phyloP scores from a whole-genome alignment of 2,329 filamentous ascomycete genomes.

The Fusarium sacchari region DNA sequence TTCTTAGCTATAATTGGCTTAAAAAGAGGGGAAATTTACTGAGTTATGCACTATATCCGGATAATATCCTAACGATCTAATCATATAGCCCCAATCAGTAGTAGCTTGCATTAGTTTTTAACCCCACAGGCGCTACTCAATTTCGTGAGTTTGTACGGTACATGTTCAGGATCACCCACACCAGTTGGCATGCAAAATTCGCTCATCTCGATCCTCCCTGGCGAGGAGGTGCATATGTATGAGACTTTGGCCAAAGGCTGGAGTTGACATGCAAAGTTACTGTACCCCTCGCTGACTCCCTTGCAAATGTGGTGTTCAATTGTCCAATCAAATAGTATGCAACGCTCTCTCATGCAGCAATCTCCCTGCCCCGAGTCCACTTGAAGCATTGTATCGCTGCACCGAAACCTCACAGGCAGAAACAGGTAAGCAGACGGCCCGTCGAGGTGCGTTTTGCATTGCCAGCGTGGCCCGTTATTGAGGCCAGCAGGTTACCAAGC shows the following conservation, averaged over 20 bases:
- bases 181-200: conserved; percentile 21
- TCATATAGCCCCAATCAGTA: no score
- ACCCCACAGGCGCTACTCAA: no score
- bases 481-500: conserved; percentile 34
- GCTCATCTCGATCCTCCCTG: conserved; percentile 33
- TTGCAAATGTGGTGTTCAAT: conserved; percentile 21
- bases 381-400: conserved; percentile 36
- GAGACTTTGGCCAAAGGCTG: conserved; percentile 21
- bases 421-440: conserved; percentile 24
- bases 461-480: conserved; percentile 40
- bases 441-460: conserved; percentile 31
- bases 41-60: no score
- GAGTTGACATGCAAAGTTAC: conserved; percentile 16
- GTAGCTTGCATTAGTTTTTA: no score
- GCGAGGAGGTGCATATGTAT: conserved; percentile 19
- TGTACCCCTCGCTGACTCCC: conserved; percentile 23
- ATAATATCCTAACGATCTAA: no score
- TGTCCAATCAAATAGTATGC: conserved; percentile 33
- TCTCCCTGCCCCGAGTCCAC: conserved; percentile 12
- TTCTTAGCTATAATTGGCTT: no score
- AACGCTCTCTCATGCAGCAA: neutral
- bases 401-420: conserved; percentile 1
- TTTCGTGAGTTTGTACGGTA: no score
- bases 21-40: no score
- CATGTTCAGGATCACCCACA: neutral